A percentile compares a stretch with the other conserved stretches of the same genome.
Evolutionary conservation across 345 rosid genomes (phyloP).

Genomic region (Nephelium lappaceum): DNA sequence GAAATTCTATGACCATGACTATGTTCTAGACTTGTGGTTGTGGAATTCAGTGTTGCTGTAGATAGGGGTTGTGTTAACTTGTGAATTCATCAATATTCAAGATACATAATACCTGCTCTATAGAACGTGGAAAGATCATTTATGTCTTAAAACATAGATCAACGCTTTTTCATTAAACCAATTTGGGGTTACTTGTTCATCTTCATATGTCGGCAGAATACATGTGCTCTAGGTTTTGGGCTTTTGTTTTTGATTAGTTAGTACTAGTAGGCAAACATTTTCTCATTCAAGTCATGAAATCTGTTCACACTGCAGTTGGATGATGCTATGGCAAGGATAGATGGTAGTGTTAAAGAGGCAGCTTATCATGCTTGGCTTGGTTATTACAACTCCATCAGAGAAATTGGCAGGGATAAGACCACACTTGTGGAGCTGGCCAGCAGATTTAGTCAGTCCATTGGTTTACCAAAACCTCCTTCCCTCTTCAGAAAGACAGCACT

Average conservation of each 20-base stretch:
- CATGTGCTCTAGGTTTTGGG: background rate
- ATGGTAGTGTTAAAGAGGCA: conserved; percentile 81
- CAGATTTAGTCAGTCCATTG: conserved; percentile 74
- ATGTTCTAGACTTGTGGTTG: background rate
- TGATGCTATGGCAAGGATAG: conserved; percentile 65
- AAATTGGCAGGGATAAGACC: conserved; percentile 89
- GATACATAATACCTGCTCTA: background rate
- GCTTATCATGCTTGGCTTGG: conserved; percentile 98
- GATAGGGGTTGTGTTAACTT: background rate
- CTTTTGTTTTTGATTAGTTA: background rate
- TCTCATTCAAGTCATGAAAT: conserved; percentile 10
- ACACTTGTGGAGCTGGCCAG: conserved; percentile 79
- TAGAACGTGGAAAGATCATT: background rate
- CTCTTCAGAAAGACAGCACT: conserved; percentile 82
- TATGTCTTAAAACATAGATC: background rate
- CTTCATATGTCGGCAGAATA: background rate
- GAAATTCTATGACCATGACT: background rate
- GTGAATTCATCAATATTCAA: background rate
- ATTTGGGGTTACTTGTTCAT: background rate
- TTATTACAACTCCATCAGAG: conserved; percentile 82
- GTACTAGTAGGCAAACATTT: background rate
- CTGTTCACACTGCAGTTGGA: conserved; percentile 58
- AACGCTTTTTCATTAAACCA: background rate
- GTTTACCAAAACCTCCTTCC: conserved; percentile 75
- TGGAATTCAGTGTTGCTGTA: background rate